Base-by-base conservation (phyloP, 352 stramenopile genomes). In the Elongisporangium prolatum region DNA sequence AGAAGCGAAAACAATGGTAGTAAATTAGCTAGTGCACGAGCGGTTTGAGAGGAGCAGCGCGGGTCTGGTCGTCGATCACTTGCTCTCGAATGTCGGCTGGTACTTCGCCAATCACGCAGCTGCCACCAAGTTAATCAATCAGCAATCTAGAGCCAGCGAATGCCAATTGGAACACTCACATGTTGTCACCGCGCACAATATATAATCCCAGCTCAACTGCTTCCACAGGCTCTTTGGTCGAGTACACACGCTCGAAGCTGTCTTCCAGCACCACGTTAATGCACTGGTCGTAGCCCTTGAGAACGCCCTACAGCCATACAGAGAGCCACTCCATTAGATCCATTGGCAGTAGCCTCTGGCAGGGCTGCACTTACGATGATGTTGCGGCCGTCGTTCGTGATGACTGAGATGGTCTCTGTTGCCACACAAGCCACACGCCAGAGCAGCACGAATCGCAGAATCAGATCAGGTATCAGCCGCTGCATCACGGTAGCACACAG, bases 181-280 rank as follows among this genome's bases (percentile, higher is more conserved):
- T 97, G 71, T 98, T 98, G 74, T 98, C 92, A 21, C 93, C 94
- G 51, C 94, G 86, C 47, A 98, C 81, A 61, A 98, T 97, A 64
- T 97, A 97, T 21, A 98, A 72, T 24, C 94, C 94, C 9, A 98
- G 74, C 60, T 92, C 80, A 20, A 96, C 87, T 21, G 86, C 80
- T 53, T 98, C 88, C 38, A 97, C 91, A 8, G 88, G 90, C 37
- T 92, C 81, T 56, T 94, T 91, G 38, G 79, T 69, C 53, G 89
- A 97, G 75, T 95, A 98, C 6, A 98, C 87, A 63, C 93, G 86
- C 77, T 98, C 93, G 57, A 97, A 95, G 76, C 86, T 97, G 69
- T 97, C 85, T 69, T 97, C 80, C 56, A 98, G 66, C 48, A 98
- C 80, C 28, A 98, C 65, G 72, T 98, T 98, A 62, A 95, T 96